Evolutionary conservation across 257 asterid genomes (phyloP), one percentile per base, ranked within the genome.

Genomic region (Plantago elongata): DNA sequence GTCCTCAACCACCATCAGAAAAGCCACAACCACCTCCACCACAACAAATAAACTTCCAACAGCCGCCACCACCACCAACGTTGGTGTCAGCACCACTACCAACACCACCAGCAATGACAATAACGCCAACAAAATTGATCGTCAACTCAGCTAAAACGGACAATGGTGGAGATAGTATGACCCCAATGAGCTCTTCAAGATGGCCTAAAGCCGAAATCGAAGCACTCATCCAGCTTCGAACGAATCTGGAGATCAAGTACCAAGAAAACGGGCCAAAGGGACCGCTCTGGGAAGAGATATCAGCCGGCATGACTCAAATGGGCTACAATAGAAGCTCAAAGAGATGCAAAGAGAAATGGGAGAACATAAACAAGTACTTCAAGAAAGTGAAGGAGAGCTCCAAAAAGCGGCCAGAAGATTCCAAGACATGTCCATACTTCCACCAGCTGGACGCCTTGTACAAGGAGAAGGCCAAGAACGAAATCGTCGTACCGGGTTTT

Each of bases 261-360:
- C 94, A 84, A 63, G 99, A 92, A 5, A 84, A 34, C 67, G 90
- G 86, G 40, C 99, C 97, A 0, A 92, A 92, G 65, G 97, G 97
- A 43, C 91, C 95, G 2, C 79, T 92, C 0, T 92, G 97, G 99
- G 96, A 89, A 57, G 99, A 92, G 54, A 86, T 92, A 9, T 89
- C 99, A 0, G n/a, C 76, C 0, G 88, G 77, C 3, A 89, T 92
- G 99, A 64, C 54, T 0, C 78, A 77, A 29, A 27, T 88, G 0
- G 98, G 98, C 8, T 88, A 88, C 86, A 77, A 66, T 37, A 63
- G 98, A 44, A 88, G 75, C 76, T 59, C 98, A 4, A 92, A 92
- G 61, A 44, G 98, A 37, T 92, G 98, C 78, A 88, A 92, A 46
- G 98, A 92, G 84, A 92, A 92, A 68, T 92, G 98, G 98, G 99